Conservation (phyloP, 129 eudicot species). For the Deinandra increscens region DNA sequence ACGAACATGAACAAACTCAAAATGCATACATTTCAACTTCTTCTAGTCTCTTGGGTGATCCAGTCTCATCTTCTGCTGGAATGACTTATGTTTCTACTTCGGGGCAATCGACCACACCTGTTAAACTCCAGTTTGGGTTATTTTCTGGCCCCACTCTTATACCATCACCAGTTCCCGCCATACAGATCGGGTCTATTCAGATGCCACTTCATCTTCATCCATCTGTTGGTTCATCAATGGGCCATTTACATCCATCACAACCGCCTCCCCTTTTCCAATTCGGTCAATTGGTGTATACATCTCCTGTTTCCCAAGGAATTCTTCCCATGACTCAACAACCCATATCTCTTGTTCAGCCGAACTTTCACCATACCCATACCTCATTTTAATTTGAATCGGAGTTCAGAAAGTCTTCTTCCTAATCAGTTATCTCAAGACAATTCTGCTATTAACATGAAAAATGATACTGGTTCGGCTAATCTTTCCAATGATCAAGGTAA, state of each 20-base stretch:
- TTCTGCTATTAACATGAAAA: constrained; percentile 29
- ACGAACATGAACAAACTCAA: constrained; percentile 39
- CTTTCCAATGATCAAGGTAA: constrained; percentile 23
- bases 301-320: constrained; percentile 76
- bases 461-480: constrained; percentile 25
- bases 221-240: constrained; percentile 65
- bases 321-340: constrained; percentile 66
- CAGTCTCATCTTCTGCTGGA: constrained; percentile 37
- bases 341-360: constrained; percentile 67
- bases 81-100: constrained; percentile 30
- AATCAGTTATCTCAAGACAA: constrained; percentile 42
- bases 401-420: constrained; percentile 38
- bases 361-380: constrained; percentile 43
- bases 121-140: constrained; percentile 89
- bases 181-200: constrained; percentile 98
- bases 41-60: constrained; percentile 34
- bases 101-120: constrained; percentile 46
- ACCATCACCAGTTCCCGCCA: constrained; percentile 92
- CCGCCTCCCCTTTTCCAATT: constrained; percentile 83
- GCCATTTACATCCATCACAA: constrained; percentile 67
- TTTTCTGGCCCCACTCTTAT: constrained; percentile 92
- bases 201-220: constrained; percentile 93
- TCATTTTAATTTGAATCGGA: constrained; percentile 46
- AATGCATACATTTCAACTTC: constrained; percentile 29
- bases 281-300: constrained; percentile 81